phyloP scores from a whole-genome alignment of 768 basidiomycete species.

The Porphyrellus cyaneotinctus region DNA sequence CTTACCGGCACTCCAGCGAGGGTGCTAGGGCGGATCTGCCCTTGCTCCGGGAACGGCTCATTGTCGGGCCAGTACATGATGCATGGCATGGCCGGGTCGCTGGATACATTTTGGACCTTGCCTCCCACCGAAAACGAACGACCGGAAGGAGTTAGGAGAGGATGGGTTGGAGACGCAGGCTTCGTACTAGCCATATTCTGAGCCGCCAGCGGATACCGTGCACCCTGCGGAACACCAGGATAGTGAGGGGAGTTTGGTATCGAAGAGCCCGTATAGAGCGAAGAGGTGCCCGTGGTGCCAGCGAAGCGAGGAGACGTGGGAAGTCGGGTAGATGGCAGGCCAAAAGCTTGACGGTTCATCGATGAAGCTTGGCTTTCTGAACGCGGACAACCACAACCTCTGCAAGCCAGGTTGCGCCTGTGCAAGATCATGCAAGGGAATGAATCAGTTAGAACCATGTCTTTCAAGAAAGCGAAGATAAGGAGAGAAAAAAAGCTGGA shows the following conservation, averaged over 20 bases:
- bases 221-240: conserved; percentile 15
- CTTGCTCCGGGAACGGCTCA: conserved; percentile 74
- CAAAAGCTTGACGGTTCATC: conserved; percentile 29
- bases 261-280: conserved; percentile 16
- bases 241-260: conserved; percentile 33
- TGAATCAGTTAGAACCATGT: conserved; percentile 42
- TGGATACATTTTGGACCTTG: conserved; percentile 74
- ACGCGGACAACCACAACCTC: conserved; percentile 69
- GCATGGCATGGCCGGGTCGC: conserved; percentile 66
- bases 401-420: conserved; percentile 75
- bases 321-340: conserved; percentile 20
- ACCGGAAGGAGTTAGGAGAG: conserved; percentile 80
- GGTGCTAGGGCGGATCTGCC: conserved; percentile 66
- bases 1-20: conserved; percentile 54
- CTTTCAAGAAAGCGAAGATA: neutral
- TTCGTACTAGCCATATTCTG: conserved; percentile 28
- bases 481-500: neutral
- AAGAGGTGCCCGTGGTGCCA: conserved; percentile 10
- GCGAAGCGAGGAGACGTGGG: conserved; percentile 27
- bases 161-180: conserved; percentile 47
- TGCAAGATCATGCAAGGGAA: conserved; percentile 49
- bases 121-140: conserved; percentile 73
- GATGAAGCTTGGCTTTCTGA: conserved; percentile 33
- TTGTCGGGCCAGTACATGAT: conserved; percentile 93
- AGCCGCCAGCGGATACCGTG: conserved; percentile 28